phyloP scores from a whole-genome alignment of 345 rosid species.

The Chamaenerion angustifolium region DNA sequence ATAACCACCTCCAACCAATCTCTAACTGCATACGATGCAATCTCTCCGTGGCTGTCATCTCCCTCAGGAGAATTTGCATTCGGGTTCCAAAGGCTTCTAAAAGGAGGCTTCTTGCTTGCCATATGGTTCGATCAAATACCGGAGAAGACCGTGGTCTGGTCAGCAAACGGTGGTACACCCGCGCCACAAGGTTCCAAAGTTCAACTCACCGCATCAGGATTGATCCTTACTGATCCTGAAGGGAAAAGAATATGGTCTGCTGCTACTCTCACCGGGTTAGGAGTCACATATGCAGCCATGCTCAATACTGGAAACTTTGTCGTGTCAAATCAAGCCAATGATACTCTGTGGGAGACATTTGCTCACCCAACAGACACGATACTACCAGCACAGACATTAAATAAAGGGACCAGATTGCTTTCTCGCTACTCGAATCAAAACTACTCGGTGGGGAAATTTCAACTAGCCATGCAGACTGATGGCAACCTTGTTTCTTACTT shows the following conservation, averaged over 20 bases:
- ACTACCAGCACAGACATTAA: conserved; percentile 30
- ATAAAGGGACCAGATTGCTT: conserved; percentile 5
- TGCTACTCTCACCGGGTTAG: conserved; percentile 2
- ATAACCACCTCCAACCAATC: conserved; percentile 12
- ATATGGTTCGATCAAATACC: conserved; percentile 31
- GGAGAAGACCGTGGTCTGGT: conserved; percentile 35
- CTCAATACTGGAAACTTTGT: conserved; percentile 47
- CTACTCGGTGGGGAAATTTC: conserved; percentile 24
- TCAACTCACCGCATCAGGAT: conserved; percentile 18
- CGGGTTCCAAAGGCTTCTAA: conserved; percentile 21
- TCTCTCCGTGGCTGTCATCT: conserved; percentile 19
- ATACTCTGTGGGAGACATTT: conserved; percentile 35
- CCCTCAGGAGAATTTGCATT: conserved; percentile 40
- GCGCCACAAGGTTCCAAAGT: conserved; percentile 26
- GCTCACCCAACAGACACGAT: conserved; percentile 39
- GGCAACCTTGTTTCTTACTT: conserved; percentile 25
- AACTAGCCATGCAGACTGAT: conserved; percentile 14
- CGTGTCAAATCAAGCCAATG: conserved; percentile 7
- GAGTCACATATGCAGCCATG: conserved; percentile 27
- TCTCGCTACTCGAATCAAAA: conserved; percentile 17
- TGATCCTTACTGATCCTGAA: conserved; percentile 23
- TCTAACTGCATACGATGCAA: conserved; percentile 11
- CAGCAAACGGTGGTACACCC: conserved; percentile 20
- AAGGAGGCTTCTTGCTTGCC: conserved; percentile 16
- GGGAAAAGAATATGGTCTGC: conserved; percentile 18